Evolutionary conservation across 805 yeast genomes (phyloP), one percentile per base, ranked within the genome.

Genomic region (Helenozyma baotianmanensis): DNA sequence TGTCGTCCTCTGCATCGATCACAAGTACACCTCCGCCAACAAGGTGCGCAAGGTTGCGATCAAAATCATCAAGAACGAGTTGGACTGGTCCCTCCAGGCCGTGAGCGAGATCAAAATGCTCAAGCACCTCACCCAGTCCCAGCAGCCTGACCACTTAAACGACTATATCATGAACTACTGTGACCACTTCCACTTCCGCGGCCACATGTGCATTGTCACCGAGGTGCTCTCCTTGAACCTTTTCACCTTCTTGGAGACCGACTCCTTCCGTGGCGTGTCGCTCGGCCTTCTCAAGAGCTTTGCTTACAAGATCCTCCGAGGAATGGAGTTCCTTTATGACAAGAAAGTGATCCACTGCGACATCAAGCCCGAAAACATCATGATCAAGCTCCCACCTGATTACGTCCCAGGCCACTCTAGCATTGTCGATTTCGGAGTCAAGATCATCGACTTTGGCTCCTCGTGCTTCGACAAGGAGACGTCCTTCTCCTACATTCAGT

Each of bases 391-490:
- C 10, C 71, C 71, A 1, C 17, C 35, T 2, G 24, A 30, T 10
- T 47, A 29, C 23, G 25, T 40, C 23, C 23, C 26, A 18, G 22
- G 33, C 23, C 13, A 32, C 9, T 38, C 54, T 1, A 60, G 66
- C 7, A 63, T 72, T 4, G 55, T 62, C 14, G 50, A 60, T 0
- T 61, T 79, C 14, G 60, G 58, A 13, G 64, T 85, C 30, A 85
- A 82, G 47, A 68, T 87, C 21, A 82, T 87, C 33, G 96, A 87
- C 51, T 86, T 87, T 51, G 96, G 96, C 0, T 70, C 83, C 0
- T 76, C 85, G 0, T 73, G 82, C 42, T 54, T 52, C 12, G 49
- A 46, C 6, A 56, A 60, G 28, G 71, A 70, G 32, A 62, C 69
- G 3, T 55, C 70, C 1, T 74, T 60, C 38, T 67, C 78, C 1